Base-by-base conservation (phyloP, 768 basidiomycete genomes). In the Suillus occidentalis region DNA sequence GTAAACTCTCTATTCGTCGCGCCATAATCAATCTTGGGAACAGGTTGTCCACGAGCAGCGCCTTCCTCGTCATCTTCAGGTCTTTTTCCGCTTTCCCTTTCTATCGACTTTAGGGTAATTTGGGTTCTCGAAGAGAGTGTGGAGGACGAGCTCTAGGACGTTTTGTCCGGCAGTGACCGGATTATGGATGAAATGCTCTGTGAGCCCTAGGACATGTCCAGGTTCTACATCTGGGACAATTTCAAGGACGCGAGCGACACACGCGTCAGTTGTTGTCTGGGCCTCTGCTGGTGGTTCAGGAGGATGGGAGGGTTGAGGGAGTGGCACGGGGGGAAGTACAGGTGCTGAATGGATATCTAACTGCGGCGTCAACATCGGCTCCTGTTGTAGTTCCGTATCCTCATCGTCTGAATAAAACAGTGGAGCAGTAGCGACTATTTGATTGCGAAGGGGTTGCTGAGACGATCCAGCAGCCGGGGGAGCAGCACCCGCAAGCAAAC, bases 191-290 rank as follows among this genome's bases (percentile, higher is more conserved):
- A 83, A 77, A 52, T 80, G 71, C 43, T 80, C 74, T 37, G 91
- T 71, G 39, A 91, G 84, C 1, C 72, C 66, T 28, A 80, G 71
- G 14, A 83, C 83, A 67, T 91, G 82, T 3, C 80, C 77, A 5
- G 87, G 85, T 25, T 83, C 80, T 28, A 91, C 88, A 68, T 92
- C 89, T 0, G 91, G 91, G 14, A 92, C 73, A 53, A 93, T 83
- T 69, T 91, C 89, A 43, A 89, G 77, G 37, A 91, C 80, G 49
- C 80, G 85, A 1, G 84, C 80, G 37, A 89, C 65, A 52, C 71
- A 75, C 20, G 40, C 69, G 55, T 77, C 77, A 63, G 66, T 61
- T 64, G 63, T 68, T 65, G 64, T 78, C 63, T 61, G 69, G 34
- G 34, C 55, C 36, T 42, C 34, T 6, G 52, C 56, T 16, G 64